These are phyloP conservation scores for Saccharomyces hybrid DNA, from an alignment of 1,139 yeast genomes.

Conservation along the genomic window DNA sequence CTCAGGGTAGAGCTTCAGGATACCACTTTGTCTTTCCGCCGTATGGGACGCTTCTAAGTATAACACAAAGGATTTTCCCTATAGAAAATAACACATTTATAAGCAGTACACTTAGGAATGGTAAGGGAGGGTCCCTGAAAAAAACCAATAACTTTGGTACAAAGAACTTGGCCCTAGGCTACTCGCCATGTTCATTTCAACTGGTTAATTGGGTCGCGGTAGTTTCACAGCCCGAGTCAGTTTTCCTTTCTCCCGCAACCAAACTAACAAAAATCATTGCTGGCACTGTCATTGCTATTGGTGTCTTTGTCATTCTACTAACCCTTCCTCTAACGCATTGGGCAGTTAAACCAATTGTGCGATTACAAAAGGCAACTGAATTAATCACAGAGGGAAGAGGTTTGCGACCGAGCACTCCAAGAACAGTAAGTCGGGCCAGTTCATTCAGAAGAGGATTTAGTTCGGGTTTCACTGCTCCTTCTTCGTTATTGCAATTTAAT, in stretches of 20 bases:
- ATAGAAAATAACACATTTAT: slow-evolving; percentile 27
- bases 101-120: slow-evolving; percentile 20
- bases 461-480: too few relatives aligned
- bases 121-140: slow-evolving; percentile 45
- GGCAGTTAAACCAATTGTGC: slow-evolving; percentile 78
- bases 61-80: slow-evolving; percentile 23
- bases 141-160: slow-evolving; percentile 40
- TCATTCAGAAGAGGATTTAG: neutral
- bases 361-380: slow-evolving; percentile 79
- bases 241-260: slow-evolving; percentile 57
- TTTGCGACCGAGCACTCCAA: slow-evolving; percentile 19
- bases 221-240: slow-evolving; percentile 55
- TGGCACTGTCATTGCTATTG: slow-evolving; percentile 75
- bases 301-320: slow-evolving; percentile 61
- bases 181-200: slow-evolving; percentile 45
- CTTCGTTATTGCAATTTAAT: too few relatives aligned
- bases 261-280: slow-evolving; percentile 60
- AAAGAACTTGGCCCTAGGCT: slow-evolving; percentile 61
- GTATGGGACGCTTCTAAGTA: slow-evolving; percentile 18
- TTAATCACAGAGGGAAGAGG: slow-evolving; percentile 39
- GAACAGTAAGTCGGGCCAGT: slow-evolving; percentile 4
- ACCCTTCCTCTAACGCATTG: slow-evolving; percentile 80
- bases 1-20: slow-evolving; percentile 25
- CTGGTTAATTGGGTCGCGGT: slow-evolving; percentile 67
- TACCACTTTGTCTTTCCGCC: slow-evolving; percentile 37